These are phyloP conservation scores for Cyberlindnera petersonii DNA, from an alignment of 805 yeast genomes.

Conservation along the genomic window DNA sequence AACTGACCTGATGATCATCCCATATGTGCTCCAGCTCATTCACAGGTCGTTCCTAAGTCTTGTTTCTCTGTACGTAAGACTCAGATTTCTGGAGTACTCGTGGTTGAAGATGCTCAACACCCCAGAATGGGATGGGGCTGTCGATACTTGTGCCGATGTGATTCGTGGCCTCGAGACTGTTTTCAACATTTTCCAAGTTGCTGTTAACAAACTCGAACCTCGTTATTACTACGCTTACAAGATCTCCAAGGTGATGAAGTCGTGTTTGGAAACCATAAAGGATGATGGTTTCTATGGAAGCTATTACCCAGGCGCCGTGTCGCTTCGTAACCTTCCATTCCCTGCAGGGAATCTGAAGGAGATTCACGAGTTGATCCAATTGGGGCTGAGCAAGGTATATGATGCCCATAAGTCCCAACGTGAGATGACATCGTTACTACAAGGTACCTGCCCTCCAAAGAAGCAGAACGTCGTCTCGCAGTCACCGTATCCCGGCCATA, in stretches of 20 bases:
- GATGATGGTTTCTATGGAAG: conserved; percentile 6
- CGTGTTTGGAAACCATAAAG: conserved; percentile 1
- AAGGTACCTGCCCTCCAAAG: too few relatives aligned
- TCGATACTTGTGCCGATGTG: background rate
- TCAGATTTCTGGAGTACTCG: conserved; percentile 6
- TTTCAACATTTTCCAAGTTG: conserved; percentile 3
- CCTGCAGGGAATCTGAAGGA: background rate
- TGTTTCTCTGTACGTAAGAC: conserved; percentile 8
- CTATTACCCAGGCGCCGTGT: conserved; percentile 11
- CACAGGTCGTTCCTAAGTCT: conserved; percentile 5
- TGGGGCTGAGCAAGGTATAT: conserved; percentile 1
- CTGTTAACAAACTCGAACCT: conserved; percentile 1
- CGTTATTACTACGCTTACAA: conserved; percentile 14
- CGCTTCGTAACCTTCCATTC: conserved; percentile 6
- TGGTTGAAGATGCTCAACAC: conserved; percentile 3
- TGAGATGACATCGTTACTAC: too few relatives aligned
- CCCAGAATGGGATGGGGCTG: background rate
- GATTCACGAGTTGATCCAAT: conserved; percentile 2
- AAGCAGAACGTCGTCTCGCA: too few relatives aligned
- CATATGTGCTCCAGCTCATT: conserved; percentile 1
- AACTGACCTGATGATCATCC: conserved; percentile 5
- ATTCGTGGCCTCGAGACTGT: conserved; percentile 5
- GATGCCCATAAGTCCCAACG: background rate
- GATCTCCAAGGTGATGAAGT: conserved; percentile 5
- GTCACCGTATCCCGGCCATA: too few relatives aligned